Evolutionary conservation across 768 basidiomycete species (phyloP).

Genomic region (Russula sp.): DNA sequence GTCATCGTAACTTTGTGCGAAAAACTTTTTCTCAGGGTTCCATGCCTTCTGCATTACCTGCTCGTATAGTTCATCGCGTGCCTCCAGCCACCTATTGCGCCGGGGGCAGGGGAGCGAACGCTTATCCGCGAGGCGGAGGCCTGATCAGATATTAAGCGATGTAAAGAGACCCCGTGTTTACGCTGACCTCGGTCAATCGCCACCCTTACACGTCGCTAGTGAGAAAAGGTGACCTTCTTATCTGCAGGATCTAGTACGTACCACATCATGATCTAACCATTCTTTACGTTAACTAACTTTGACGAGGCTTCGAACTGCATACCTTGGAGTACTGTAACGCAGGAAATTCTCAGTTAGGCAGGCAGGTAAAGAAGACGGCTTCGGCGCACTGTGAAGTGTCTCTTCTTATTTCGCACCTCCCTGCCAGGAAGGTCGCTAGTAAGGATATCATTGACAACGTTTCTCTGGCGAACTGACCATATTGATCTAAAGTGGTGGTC

Average conservation of each 20-base stretch:
- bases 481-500: constrained; percentile 59
- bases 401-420: constrained; percentile 86
- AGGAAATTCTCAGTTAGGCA: constrained; percentile 2
- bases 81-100: constrained; percentile 64
- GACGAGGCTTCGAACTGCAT: constrained; percentile 28
- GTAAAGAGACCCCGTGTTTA: background rate
- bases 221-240: constrained; percentile 1
- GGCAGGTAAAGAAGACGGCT: background rate
- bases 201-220: constrained; percentile 54
- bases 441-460: constrained; percentile 27
- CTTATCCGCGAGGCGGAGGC: constrained; percentile 90
- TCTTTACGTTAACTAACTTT: background rate
- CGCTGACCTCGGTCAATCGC: constrained; percentile 81
- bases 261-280: constrained; percentile 84
- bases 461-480: constrained; percentile 53
- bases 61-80: constrained; percentile 85
- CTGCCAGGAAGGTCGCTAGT: constrained; percentile 41
- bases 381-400: constrained; percentile 73
- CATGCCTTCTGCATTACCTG: constrained; percentile 89
- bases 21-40: constrained; percentile 66
- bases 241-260: constrained; percentile 38
- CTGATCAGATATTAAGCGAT: constrained; percentile 35
- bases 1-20: constrained; percentile 91
- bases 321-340: constrained; percentile 72
- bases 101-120: constrained; percentile 84